Base-by-base conservation (phyloP, 2,329 filamentous ascomycete species). In the Cladosporium austrohemisphaericum region DNA sequence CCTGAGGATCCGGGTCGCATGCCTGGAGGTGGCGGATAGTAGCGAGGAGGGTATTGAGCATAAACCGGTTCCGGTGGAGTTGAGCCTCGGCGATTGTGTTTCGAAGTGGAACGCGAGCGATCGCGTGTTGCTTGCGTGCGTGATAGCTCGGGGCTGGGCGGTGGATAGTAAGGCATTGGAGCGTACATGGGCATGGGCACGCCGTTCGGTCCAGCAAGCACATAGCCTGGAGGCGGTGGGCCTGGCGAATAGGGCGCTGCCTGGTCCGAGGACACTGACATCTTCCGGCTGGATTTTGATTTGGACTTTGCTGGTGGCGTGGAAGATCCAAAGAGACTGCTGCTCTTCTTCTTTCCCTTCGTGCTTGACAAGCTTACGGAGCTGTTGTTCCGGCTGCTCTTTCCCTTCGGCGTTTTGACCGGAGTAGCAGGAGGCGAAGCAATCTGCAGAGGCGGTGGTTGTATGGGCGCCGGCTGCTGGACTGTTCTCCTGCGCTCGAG, bases 401-500 rank as follows among this genome's bases (percentile, higher is more conserved):
- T 65, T 36, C 58, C 65, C 47, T 61, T 62, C 11, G 43, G 20
- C 28, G 50, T 50, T 16, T 46, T 51, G 56, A 61, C 52, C 54
- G 57, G 49, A 47, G 48, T 40, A 50, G 51, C 41, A 23, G 47
- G 22, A 28, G 36, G 19, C 51, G 45, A 49, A 31, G 41, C 49
- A 16, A 51, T 38, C 23, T 48, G 49, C 33, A 46, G 43, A 26
- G 53, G 45, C 44, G 44, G 44, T 46, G 49, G 47, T 19, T 35
- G 50, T 11, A 53, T 20, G 25, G 35, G 40, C 50, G 50, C 49
- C 55, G 59, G 48, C 57, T 80, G 54, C 49, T 51, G 49, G 49
- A 51, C 33, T 45, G 23, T 25, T 45, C 79, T 72, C 60, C 78
- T 76, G 55, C 83, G 80, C 64, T 92, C 85, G 58, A 95, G 76